These are phyloP conservation scores for Arabidopsis arenosa DNA, from an alignment of 345 rosid genomes.

Conservation along the genomic window DNA sequence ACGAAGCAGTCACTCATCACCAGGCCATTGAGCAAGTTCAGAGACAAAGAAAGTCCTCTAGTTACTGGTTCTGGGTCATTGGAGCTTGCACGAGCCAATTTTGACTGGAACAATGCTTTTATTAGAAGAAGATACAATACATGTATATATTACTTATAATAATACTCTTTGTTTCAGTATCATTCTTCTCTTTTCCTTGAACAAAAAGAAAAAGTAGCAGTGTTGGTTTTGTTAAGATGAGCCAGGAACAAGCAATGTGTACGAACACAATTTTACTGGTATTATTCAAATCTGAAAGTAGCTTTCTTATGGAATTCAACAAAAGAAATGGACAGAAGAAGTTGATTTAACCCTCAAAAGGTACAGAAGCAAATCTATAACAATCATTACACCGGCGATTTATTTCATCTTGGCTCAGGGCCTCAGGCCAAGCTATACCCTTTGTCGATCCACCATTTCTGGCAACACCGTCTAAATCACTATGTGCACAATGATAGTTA, in stretches of 20 bases:
- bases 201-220: neutral
- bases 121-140: conserved; percentile 9
- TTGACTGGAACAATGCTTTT: conserved; percentile 24
- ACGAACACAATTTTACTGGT: neutral
- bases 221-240: neutral
- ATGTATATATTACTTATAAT: conserved; percentile 21
- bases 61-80: conserved; percentile 20
- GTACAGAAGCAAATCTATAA: conserved; percentile 12
- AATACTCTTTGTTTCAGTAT: neutral
- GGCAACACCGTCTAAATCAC: neutral
- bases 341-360: neutral
- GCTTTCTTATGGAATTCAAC: conserved; percentile 12
- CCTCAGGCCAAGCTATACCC: conserved; percentile 12
- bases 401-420: conserved; percentile 28
- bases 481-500: neutral
- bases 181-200: neutral
- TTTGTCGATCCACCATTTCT: neutral
- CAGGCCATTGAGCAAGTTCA: conserved; percentile 68
- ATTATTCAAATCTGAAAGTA: conserved; percentile 19
- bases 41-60: conserved; percentile 40
- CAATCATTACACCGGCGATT: neutral
- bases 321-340: conserved; percentile 12
- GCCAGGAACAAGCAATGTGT: neutral
- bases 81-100: conserved; percentile 14
- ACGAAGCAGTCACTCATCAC: conserved; percentile 14